Evolutionary conservation across 2,329 filamentous ascomycete species (phyloP).

Genomic region (Fusarium algeriense): DNA sequence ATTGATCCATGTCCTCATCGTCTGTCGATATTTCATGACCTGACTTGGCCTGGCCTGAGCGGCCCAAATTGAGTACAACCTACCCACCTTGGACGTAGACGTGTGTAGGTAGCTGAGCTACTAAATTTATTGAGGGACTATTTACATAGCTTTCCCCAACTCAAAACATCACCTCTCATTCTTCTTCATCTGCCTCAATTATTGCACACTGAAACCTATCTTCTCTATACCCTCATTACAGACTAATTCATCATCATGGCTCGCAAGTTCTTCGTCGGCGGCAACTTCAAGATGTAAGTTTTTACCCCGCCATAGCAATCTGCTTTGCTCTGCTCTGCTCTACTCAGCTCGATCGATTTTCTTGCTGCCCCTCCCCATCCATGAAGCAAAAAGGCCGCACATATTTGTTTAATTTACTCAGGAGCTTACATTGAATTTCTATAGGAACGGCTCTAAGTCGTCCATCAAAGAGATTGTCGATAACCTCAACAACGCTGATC

Average conservation of each 20-base stretch:
- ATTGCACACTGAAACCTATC: constrained; percentile 8
- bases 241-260: constrained; percentile 74
- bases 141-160: constrained; percentile 34
- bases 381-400: constrained; percentile 49
- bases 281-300: constrained; percentile 98
- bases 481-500: constrained; percentile 86
- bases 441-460: constrained; percentile 91
- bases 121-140: constrained; percentile 17
- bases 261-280: constrained; percentile 97
- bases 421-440: constrained; percentile 26
- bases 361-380: constrained; percentile 31
- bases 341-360: constrained; percentile 10
- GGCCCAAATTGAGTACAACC: constrained; percentile 23
- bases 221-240: constrained; percentile 7
- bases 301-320: constrained; percentile 46
- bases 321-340: constrained; percentile 23
- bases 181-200: constrained; percentile 17
- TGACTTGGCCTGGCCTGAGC: constrained; percentile 39
- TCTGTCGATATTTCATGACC: constrained; percentile 41
- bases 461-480: constrained; percentile 91
- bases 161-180: constrained; percentile 9
- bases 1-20: constrained; percentile 27
- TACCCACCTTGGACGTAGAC: constrained; percentile 16
- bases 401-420: constrained; percentile 9
- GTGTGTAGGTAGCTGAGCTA: constrained; percentile 15